These are phyloP conservation scores for Rhodocollybia butyracea DNA, from an alignment of 768 basidiomycete genomes.

Conservation along the genomic window DNA sequence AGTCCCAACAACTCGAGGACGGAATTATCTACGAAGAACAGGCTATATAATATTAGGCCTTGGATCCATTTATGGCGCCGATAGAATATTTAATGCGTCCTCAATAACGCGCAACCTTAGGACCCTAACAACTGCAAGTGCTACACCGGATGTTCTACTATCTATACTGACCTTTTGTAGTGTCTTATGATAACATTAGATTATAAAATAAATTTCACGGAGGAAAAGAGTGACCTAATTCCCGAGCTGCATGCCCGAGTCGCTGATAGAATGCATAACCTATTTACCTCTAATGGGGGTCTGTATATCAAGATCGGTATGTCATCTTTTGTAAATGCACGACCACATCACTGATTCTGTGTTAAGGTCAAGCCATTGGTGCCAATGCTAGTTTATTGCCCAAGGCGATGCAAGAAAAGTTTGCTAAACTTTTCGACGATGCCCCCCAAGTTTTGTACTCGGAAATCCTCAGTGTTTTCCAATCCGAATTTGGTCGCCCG, in stretches of 20 bases:
- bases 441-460: conserved; percentile 82
- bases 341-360: conserved; percentile 1
- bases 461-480: conserved; percentile 64
- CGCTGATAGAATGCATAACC: conserved; percentile 68
- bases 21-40: conserved; percentile 26
- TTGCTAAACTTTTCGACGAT: conserved; percentile 81
- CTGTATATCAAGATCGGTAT: conserved; percentile 82
- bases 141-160: not conserved
- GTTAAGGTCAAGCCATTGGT: conserved; percentile 68
- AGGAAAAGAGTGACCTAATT: conserved; percentile 67
- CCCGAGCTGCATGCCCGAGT: conserved; percentile 83
- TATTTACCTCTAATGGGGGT: conserved; percentile 81
- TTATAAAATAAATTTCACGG: conserved; percentile 88
- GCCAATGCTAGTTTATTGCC: conserved; percentile 87
- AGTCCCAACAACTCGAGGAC: conserved; percentile 8
- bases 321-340: conserved; percentile 16
- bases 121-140: conserved; percentile 49
- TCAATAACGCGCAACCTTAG: conserved; percentile 51
- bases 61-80: conserved; percentile 40
- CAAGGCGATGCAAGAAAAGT: conserved; percentile 76
- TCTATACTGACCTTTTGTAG: conserved; percentile 27
- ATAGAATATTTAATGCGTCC: conserved; percentile 55
- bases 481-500: conserved; percentile 62
- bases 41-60: conserved; percentile 36
- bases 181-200: conserved; percentile 70